phyloP scores from a whole-genome alignment of 1,139 yeast genomes.

The Nakaseomyces nivariensis region DNA sequence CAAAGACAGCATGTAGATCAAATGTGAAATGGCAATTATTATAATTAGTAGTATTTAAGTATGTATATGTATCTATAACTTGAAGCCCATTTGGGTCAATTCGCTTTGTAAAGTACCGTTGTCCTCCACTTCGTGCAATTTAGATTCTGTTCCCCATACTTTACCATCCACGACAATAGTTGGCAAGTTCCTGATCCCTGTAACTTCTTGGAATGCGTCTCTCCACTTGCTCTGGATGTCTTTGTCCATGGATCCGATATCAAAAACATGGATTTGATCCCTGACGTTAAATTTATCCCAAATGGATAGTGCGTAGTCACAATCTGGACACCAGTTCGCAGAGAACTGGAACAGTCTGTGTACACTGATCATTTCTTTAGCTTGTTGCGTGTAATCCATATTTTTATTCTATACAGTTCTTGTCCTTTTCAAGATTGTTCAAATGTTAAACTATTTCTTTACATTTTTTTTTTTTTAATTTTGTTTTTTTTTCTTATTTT shows the following conservation, averaged over 20 bases:
- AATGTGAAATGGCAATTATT: no score
- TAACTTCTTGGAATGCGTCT: constrained; percentile 47
- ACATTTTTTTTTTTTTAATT: no score
- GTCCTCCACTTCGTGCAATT: constrained; percentile 38
- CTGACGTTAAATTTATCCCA: constrained; percentile 44
- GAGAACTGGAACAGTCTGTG: constrained; percentile 49
- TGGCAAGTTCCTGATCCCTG: constrained; percentile 66
- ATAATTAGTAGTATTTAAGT: no score
- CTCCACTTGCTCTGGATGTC: constrained; percentile 48
- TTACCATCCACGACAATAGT: constrained; percentile 58
- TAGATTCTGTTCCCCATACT: constrained; percentile 49
- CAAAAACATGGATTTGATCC: constrained; percentile 44
- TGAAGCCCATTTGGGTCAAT: constrained; percentile 35
- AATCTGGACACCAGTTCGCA: constrained; percentile 73
- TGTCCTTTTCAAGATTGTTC: no score
- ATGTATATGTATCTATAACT: neutral
- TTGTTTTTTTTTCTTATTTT: neutral
- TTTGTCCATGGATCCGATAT: constrained; percentile 46
- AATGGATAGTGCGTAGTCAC: constrained; percentile 48
- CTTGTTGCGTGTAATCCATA: constrained; percentile 21
- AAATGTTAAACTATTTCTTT: no score
- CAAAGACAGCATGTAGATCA: no score
- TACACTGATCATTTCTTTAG: constrained; percentile 36
- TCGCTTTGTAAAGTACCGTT: constrained; percentile 35
- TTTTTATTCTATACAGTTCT: neutral